Conservation (phyloP, 768 basidiomycete genomes). For the Trametes gibbosa region DNA sequence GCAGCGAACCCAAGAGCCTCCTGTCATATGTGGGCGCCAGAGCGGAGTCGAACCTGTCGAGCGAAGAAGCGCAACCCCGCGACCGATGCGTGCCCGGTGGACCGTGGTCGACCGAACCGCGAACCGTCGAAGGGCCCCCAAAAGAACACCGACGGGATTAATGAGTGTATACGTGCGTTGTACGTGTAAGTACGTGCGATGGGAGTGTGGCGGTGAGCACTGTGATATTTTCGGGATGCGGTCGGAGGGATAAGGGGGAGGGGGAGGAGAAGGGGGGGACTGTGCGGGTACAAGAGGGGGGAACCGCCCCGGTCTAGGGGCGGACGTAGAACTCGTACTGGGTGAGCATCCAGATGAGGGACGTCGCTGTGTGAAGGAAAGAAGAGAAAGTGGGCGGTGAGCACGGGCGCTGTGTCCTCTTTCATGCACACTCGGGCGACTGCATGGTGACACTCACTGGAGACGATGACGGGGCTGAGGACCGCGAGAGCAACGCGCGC, state of each 20-base stretch:
- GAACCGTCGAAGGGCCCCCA: not conserved
- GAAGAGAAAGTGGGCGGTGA: not conserved
- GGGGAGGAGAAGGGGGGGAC: not conserved
- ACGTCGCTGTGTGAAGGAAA: constrained; percentile 54
- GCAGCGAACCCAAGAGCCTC: no score
- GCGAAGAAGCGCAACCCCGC: not conserved
- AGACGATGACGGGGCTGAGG: constrained; percentile 77
- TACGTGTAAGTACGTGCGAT: not conserved
- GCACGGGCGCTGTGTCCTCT: no score
- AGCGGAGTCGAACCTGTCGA: not conserved
- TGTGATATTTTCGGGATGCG: not conserved
- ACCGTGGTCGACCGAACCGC: no score
- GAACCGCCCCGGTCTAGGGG: constrained; percentile 1
- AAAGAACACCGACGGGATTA: not conserved
- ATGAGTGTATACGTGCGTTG: not conserved
- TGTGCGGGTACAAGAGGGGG: not conserved
- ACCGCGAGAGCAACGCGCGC: constrained; percentile 59
- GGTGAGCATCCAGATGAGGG: constrained; percentile 81
- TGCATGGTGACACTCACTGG: constrained; percentile 61
- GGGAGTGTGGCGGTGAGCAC: not conserved
- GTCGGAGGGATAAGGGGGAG: no score
- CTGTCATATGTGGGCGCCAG: not conserved
- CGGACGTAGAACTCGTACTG: constrained; percentile 81
- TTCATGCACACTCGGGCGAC: no score
- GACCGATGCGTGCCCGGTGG: not conserved